Evolutionary conservation across 192 early-diverging fungal species (phyloP), one percentile per base, ranked within the genome.

Genomic region (Umbelopsis ramanniana): DNA sequence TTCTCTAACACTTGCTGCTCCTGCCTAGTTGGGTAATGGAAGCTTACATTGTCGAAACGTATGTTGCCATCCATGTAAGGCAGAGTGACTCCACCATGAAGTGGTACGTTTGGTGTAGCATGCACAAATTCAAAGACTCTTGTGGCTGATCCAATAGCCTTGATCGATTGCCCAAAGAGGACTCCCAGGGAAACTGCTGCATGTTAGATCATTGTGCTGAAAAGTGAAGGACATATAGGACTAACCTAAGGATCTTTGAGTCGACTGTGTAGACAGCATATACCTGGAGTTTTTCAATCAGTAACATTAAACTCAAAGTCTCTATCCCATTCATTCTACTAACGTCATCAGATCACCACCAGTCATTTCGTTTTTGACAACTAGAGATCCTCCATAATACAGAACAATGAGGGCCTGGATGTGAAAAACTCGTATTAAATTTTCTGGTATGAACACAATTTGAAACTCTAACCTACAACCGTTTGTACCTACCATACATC

Each of bases 11-110:
- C 89, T 40, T 76, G 84, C n/a, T 95, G 91, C 22, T 95, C 91
- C 0, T 87, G 87, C 17, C 94, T 86, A 33, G 91, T 83, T 21
- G 95, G 95, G 72, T 98, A 98, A 66, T 79, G 46, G 82, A 98
- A 98, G 29, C 81, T 70, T 15, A 98, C 90, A 69, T 92, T 82
- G 24, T 80, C 71, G 57, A 98, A 88, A 71, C 89, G 83, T 29
- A 96, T 92, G 15, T 88, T 81, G 40, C 89, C 90, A 5, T 69
- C 60, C 9, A 85, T 63, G n/a, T 15, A n/a, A 0, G 21, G n/a
- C 1, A 81, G 76, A 23, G 53, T 54, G 12, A 67, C 45, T 6
- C 89, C 89, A 8, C 82, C 81, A 15, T 53, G 38, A 11, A 76
- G 67, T 40, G 87, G 76, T 10, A 86, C 72, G 10, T 57, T 17